phyloP scores from a whole-genome alignment of 345 rosid species.

The Dipteronia sinensis region DNA sequence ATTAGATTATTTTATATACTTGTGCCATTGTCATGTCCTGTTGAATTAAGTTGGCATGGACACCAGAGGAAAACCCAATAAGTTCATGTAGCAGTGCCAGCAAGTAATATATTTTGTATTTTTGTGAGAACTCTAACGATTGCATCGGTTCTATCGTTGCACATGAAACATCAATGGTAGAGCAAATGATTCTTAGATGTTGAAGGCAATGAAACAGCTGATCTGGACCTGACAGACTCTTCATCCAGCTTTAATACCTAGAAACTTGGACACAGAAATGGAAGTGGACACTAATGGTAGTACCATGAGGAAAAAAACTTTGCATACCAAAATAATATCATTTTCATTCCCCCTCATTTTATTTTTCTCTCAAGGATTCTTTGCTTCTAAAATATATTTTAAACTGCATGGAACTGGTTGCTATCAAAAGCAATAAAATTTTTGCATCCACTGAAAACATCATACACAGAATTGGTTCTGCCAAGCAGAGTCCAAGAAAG shows the following conservation, averaged over 20 bases:
- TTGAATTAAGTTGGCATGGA: background rate
- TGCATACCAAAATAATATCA: constrained; percentile 1
- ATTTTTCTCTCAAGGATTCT: background rate
- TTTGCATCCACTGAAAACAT: background rate
- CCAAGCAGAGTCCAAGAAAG: background rate
- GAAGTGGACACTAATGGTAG: background rate
- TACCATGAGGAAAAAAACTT: background rate
- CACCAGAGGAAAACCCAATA: background rate
- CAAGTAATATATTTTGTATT: background rate
- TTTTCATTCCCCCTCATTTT: background rate
- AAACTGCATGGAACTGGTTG: background rate
- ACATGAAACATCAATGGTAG: background rate
- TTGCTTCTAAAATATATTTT: background rate
- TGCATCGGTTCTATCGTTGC: background rate
- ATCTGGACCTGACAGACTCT: background rate
- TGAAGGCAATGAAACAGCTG: background rate
- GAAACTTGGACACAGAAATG: background rate
- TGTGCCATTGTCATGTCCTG: background rate
- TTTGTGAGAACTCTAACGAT: background rate
- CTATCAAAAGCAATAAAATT: background rate
- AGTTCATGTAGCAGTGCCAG: background rate
- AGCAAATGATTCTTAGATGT: background rate
- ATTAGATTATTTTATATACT: background rate
- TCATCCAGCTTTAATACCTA: background rate
- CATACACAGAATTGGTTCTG: background rate